phyloP scores from a whole-genome alignment of 495 filamentous ascomycete genomes.

The Aspergillus affinis region DNA sequence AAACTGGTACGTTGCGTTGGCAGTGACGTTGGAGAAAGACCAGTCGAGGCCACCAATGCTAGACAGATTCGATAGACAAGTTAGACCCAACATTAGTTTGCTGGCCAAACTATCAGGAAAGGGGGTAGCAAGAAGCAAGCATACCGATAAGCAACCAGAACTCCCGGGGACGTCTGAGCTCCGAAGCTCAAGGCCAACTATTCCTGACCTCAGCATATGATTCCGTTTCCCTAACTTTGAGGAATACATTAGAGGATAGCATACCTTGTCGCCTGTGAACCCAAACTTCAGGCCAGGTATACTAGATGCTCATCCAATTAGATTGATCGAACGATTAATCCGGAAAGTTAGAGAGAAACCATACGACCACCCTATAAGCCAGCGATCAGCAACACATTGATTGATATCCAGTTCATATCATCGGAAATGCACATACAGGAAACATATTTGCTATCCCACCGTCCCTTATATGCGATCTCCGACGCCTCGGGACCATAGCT shows the following conservation, averaged over 20 bases:
- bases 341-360: slow-evolving; percentile 14
- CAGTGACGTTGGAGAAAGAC: slow-evolving; percentile 67
- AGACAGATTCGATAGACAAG: neutral
- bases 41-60: slow-evolving; percentile 64
- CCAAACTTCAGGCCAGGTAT: slow-evolving; percentile 63
- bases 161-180: slow-evolving; percentile 51
- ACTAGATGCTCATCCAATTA: slow-evolving; percentile 17
- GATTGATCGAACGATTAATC: slow-evolving; percentile 2
- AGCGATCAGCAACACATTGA: slow-evolving; percentile 1
- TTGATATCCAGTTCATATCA: neutral
- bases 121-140: neutral
- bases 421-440: slow-evolving; percentile 55
- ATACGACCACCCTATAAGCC: slow-evolving; percentile 39
- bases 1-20: slow-evolving; percentile 59
- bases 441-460: slow-evolving; percentile 66
- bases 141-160: slow-evolving; percentile 57
- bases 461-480: slow-evolving; percentile 68
- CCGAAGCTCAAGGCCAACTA: slow-evolving; percentile 62
- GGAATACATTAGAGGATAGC: too few species aligned
- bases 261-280: slow-evolving; percentile 60
- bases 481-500: slow-evolving; percentile 55
- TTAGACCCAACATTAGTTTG: neutral
- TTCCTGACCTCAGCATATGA: slow-evolving; percentile 11
- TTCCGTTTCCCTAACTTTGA: too few species aligned
- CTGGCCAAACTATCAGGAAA: neutral